These are phyloP conservation scores for Emmonsiellopsis sp. DNA, from an alignment of 2,329 filamentous ascomycete genomes.

Conservation along the genomic window DNA sequence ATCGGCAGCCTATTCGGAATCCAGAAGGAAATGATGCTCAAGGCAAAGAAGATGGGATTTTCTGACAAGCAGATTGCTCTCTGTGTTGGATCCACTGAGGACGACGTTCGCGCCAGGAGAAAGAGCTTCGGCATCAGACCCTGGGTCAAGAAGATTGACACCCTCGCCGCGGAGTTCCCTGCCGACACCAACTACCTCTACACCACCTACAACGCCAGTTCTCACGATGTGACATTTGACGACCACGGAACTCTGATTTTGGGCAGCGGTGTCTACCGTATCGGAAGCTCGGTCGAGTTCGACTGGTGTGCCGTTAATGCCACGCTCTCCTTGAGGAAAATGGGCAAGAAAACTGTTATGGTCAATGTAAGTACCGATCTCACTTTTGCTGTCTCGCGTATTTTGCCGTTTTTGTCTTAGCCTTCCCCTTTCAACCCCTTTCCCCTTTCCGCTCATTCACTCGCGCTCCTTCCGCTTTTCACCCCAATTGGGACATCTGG, in stretches of 20 bases:
- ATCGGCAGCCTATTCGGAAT: conserved; percentile 74
- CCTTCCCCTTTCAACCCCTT: no score
- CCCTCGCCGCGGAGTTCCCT: conserved; percentile 91
- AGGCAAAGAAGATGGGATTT: conserved; percentile 96
- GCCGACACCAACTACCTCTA: conserved; percentile 93
- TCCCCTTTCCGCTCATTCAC: no score
- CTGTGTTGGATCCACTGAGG: conserved; percentile 76
- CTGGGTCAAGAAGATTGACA: conserved; percentile 98
- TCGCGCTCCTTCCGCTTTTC: no score
- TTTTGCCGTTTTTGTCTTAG: no score
- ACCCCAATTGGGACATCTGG: no score
- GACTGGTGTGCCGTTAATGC: conserved; percentile 97
- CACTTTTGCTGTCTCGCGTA: no score
- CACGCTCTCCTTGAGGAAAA: conserved; percentile 68
- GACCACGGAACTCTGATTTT: conserved; percentile 85
- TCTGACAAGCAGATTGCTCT: conserved; percentile 90
- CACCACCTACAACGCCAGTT: conserved; percentile 93
- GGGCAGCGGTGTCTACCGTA: conserved; percentile 92
- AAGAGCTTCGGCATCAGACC: conserved; percentile 82
- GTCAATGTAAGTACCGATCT: conserved; percentile 38
- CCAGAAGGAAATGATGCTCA: conserved; percentile 78
- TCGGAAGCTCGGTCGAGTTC: conserved; percentile 95
- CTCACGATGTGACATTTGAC: conserved; percentile 88
- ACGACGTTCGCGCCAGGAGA: conserved; percentile 77
- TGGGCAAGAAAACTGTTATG: conserved; percentile 97